Evolutionary conservation across 2,329 filamentous ascomycete genomes (phyloP).

Genomic region (Xylaria multiplex): DNA sequence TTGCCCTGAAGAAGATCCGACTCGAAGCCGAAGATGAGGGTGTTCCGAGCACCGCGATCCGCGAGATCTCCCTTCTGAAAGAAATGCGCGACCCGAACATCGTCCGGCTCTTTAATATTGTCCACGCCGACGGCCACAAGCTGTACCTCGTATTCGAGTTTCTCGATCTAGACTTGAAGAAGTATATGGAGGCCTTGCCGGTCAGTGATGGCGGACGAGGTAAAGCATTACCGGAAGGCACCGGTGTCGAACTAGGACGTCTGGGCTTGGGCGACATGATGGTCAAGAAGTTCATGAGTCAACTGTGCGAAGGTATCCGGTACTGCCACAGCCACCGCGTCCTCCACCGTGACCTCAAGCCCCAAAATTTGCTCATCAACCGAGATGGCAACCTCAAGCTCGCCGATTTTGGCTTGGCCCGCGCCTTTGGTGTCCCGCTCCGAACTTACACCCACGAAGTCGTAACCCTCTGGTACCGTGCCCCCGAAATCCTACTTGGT

Average conservation of each 20-base stretch:
- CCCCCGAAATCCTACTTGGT: constrained; percentile 89
- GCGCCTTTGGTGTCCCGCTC: constrained; percentile 90
- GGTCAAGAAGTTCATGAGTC: constrained; percentile 93
- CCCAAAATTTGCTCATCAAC: constrained; percentile 89
- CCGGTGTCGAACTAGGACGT: constrained; percentile 69
- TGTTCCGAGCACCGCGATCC: constrained; percentile 90
- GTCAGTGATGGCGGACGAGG: constrained; percentile 85
- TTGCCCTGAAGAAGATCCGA: constrained; percentile 94
- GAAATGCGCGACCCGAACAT: constrained; percentile 95
- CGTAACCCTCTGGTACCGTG: constrained; percentile 92
- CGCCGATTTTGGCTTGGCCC: constrained; percentile 88
- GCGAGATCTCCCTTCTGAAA: constrained; percentile 92
- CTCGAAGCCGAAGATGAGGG: constrained; percentile 95
- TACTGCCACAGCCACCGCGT: constrained; percentile 92
- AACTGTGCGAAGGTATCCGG: constrained; percentile 83
- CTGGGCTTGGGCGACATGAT: constrained; percentile 81
- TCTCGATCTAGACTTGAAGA: constrained; percentile 91
- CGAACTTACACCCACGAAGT: constrained; percentile 96
- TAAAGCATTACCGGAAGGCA: constrained; percentile 83
- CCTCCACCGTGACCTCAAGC: constrained; percentile 88
- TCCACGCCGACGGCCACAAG: constrained; percentile 94
- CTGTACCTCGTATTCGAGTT: constrained; percentile 94
- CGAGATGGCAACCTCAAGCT: constrained; percentile 88
- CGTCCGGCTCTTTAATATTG: constrained; percentile 87
- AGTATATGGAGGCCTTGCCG: constrained; percentile 93